Evolutionary conservation across 1,139 yeast genomes (phyloP).

Genomic region (Wickerhamomyces sp.): DNA sequence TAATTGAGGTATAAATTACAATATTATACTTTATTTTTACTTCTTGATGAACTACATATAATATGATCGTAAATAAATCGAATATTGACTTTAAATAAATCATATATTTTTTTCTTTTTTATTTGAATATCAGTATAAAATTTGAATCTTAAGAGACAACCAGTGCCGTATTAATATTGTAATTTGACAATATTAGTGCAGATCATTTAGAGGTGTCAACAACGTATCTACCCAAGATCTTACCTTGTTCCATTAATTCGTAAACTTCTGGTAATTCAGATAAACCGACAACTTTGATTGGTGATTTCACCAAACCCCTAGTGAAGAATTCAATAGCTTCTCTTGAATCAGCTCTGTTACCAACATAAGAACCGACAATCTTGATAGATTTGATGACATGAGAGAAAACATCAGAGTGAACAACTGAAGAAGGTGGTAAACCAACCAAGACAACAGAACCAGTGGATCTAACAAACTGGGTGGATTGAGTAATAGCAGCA

Average conservation of each 20-base stretch:
- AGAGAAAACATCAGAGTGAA: constrained; percentile 55
- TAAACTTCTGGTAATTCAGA: constrained; percentile 56
- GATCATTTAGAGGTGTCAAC: constrained; percentile 22
- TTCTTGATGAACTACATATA: no score
- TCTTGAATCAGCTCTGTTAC: constrained; percentile 74
- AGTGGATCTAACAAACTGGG: constrained; percentile 63
- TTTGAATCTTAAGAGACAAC: not conserved
- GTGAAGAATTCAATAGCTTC: constrained; percentile 73
- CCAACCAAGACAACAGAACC: constrained; percentile 83
- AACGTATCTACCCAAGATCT: constrained; percentile 63
- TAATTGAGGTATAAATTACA: no score
- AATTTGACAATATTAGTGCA: not conserved
- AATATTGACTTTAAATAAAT: no score
- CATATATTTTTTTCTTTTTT: no score
- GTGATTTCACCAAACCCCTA: constrained; percentile 65
- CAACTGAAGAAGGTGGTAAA: constrained; percentile 68
- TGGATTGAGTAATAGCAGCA: constrained; percentile 64
- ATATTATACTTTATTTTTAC: no score
- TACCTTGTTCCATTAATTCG: constrained; percentile 66
- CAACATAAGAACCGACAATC: constrained; percentile 75
- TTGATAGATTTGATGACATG: constrained; percentile 62
- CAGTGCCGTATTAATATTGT: not conserved
- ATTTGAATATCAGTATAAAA: no score
- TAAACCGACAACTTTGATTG: constrained; percentile 63
- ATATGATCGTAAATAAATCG: no score